Base-by-base conservation (phyloP, 1,139 yeast genomes). In the Yarrowia galli region DNA sequence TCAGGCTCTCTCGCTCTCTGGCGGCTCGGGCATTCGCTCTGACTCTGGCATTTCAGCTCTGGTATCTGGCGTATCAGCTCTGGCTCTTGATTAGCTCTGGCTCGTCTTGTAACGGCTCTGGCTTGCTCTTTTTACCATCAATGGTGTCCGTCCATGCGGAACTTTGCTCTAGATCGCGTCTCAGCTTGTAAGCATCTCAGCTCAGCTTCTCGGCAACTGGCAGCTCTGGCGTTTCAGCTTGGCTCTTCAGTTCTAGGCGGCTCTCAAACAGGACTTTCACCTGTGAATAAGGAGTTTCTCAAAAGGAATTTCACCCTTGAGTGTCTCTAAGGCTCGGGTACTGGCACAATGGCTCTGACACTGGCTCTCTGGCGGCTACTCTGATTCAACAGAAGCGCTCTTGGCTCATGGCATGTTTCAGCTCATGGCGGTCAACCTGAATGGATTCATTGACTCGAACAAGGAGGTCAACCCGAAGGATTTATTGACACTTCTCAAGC, bases 401-500 rank as follows among this genome's bases (percentile, higher is more conserved):
- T 46, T 46, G 2, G 35, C 51, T 9, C 51, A 25, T 25, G 35
- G 51, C 51, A n/a, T 10, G 3, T 20, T 43, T 43, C 48, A 45
- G 49, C 49, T 45, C 28, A 22, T 15, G 49, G 49, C 28, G 49
- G 49, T 22, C 48, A 22, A 42, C 45, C 46, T 16, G 23, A n/a
- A 20, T 42, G 45, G 23, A 42, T 18, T 42, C 13, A 42, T 42
- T 42, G 45, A 42, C 45, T 1, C 45, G 45, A 40, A 42, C 45
- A 42, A 42, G 45, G 45, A 42, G 45, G 23, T 42, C 45, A 42
- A 42, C 45, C 45, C 45, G 45, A 42, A 20, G 45, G 45, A 42
- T 42, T 42, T 42, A 20, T 43, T 43, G 48, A 43, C 48, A 7
- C 48, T 43, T 43, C 48, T 43, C 48, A 43, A 43, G 48, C 48